phyloP scores from a whole-genome alignment of 148 eudicot species.

The Pouteria glomerata region DNA sequence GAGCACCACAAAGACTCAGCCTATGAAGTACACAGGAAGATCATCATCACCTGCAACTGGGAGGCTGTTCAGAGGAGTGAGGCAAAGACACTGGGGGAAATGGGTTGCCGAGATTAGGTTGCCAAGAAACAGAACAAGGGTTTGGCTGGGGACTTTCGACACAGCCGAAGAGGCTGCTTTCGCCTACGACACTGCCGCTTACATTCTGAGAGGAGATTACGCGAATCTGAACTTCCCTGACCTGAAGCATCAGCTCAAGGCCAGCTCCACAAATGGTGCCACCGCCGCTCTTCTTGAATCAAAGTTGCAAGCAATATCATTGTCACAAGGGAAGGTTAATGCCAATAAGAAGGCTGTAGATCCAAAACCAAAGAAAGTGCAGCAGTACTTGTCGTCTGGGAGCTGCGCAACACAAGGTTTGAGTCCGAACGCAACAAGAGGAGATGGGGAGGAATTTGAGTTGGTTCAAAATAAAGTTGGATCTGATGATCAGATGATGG shows the following conservation, averaged over 20 bases:
- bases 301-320: constrained; percentile 54
- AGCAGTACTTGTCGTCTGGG: constrained; percentile 4
- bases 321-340: constrained; percentile 30
- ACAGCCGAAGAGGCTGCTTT: constrained; percentile 92
- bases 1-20: constrained; percentile 43
- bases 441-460: constrained; percentile 32
- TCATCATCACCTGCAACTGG: constrained; percentile 26
- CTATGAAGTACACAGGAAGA: constrained; percentile 44
- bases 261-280: constrained; percentile 35
- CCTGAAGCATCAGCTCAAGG: constrained; percentile 63
- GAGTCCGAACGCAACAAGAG: constrained; percentile 4
- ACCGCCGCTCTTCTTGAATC: constrained; percentile 78
- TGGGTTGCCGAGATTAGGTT: constrained; percentile 96
- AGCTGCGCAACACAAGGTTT: neutral
- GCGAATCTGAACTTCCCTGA: constrained; percentile 89
- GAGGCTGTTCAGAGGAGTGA: constrained; percentile 78
- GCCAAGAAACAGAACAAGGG: constrained; percentile 79
- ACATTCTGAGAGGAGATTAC: constrained; percentile 76
- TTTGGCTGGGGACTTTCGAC: constrained; percentile 89
- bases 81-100: constrained; percentile 98
- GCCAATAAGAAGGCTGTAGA: constrained; percentile 20
- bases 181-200: constrained; percentile 93
- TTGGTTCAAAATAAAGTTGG: constrained; percentile 19
- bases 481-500: constrained; percentile 26
- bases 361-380: constrained; percentile 5